Conservation (phyloP, 305 asterid genomes). For the Caryopteris hybrid region DNA sequence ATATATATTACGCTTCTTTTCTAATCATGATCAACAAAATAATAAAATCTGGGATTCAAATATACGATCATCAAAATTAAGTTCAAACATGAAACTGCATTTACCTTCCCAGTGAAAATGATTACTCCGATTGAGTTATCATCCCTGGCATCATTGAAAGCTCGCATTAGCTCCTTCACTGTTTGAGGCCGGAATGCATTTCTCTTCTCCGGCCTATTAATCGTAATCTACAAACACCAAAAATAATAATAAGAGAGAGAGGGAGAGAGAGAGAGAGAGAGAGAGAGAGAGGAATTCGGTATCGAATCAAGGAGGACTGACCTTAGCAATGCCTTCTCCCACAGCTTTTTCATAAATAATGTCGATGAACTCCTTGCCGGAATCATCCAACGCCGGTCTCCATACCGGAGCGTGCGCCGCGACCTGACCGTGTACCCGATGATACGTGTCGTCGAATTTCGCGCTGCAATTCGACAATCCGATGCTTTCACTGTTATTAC, state of each 20-base stretch:
- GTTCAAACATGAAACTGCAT: neutral
- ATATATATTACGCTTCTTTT: too few species aligned
- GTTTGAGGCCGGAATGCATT: constrained; percentile 90
- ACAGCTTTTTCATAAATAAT: constrained; percentile 79
- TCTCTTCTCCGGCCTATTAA: constrained; percentile 89
- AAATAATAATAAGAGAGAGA: neutral
- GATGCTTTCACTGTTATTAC: constrained; percentile 10
- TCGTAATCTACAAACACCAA: constrained; percentile 50
- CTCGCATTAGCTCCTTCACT: constrained; percentile 85
- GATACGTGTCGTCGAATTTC: constrained; percentile 58
- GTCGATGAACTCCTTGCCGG: constrained; percentile 61
- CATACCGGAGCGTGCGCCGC: constrained; percentile 58
- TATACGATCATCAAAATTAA: neutral
- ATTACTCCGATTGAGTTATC: constrained; percentile 76
- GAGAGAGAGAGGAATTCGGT: neutral
- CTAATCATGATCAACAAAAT: too few species aligned
- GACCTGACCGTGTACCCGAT: constrained; percentile 69
- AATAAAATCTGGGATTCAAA: too few species aligned
- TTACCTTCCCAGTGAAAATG: constrained; percentile 88
- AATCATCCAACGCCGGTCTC: constrained; percentile 53
- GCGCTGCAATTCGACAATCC: constrained; percentile 51
- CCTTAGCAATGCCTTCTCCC: constrained; percentile 97
- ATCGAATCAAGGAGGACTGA: constrained; percentile 1
- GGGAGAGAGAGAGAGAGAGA: neutral
- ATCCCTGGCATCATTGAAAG: constrained; percentile 89